Conservation (phyloP, 306 rosid species). For the Sicyos edulis region DNA sequence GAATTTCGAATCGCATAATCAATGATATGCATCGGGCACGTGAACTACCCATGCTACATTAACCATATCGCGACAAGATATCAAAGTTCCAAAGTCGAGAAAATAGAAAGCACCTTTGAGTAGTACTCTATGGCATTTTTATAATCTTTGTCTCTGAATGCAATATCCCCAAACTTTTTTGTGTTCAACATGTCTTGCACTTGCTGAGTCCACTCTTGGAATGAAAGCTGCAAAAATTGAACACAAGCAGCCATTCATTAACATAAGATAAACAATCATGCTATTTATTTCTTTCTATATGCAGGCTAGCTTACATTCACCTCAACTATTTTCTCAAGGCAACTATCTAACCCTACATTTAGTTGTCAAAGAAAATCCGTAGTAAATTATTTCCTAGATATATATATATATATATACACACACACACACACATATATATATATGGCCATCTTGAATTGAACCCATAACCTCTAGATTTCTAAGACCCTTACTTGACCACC, state of each 20-base stretch:
- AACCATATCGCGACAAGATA: neutral
- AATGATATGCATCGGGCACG: neutral
- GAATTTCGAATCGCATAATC: neutral
- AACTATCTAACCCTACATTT: too few relatives aligned
- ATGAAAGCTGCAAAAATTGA: conserved; percentile 60
- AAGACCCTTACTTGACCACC: too few relatives aligned
- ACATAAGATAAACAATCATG: neutral
- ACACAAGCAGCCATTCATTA: neutral
- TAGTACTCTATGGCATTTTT: conserved; percentile 87
- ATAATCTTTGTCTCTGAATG: conserved; percentile 92
- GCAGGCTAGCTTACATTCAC: too few relatives aligned
- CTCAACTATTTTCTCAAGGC: too few relatives aligned
- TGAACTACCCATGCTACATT: neutral
- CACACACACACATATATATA: too few relatives aligned
- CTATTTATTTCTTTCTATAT: neutral
- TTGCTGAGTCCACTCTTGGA: conserved; percentile 98
- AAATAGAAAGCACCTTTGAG: conserved; percentile 55
- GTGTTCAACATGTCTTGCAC: conserved; percentile 93
- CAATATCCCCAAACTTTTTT: conserved; percentile 85
- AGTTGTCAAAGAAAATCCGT: too few relatives aligned
- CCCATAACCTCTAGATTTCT: too few relatives aligned
- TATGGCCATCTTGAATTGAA: too few relatives aligned
- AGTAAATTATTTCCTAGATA: too few relatives aligned
- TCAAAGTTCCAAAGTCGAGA: neutral
- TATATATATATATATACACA: too few relatives aligned